A percentile compares a stretch with the other conserved stretches of the same genome.
These are phyloP conservation scores for Tetrapisispora phaffii DNA, from an alignment of 805 yeast genomes.

Conservation along the genomic window DNA sequence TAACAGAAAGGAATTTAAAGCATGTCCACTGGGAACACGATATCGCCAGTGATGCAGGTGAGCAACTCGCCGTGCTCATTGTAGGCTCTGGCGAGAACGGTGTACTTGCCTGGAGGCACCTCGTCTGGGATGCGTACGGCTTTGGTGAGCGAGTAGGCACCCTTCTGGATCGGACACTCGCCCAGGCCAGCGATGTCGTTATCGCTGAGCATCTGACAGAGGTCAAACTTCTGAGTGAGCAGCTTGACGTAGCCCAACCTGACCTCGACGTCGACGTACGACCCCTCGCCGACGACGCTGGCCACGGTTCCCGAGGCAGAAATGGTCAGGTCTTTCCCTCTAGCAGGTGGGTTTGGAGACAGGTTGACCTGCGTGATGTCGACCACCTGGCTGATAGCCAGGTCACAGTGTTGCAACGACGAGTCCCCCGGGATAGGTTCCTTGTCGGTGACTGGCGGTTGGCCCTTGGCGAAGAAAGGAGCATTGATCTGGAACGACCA, in stretches of 20 bases:
- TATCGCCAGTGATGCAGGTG: conserved; percentile 72
- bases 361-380: conserved; percentile 49
- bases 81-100: conserved; percentile 81
- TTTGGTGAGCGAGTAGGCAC: conserved; percentile 53
- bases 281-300: conserved; percentile 61
- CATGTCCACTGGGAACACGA: conserved; percentile 33
- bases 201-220: conserved; percentile 78
- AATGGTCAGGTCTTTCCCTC: conserved; percentile 77
- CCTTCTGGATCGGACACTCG: conserved; percentile 70
- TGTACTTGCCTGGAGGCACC: conserved; percentile 92
- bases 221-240: conserved; percentile 80
- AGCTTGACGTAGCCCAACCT: conserved; percentile 85
- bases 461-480: neutral
- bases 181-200: conserved; percentile 48
- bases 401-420: conserved; percentile 73
- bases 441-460: conserved; percentile 13
- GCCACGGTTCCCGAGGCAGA: conserved; percentile 58
- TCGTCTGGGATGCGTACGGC: conserved; percentile 77
- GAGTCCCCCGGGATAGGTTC: conserved; percentile 86
- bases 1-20: neutral
- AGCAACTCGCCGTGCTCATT: conserved; percentile 73
- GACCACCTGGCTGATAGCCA: conserved; percentile 51
- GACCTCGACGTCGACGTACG: conserved; percentile 91
- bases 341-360: conserved; percentile 78
- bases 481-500: neutral